Base-by-base conservation (phyloP, 2,329 filamentous ascomycete species). In the Alternaria novae-zelandiae region DNA sequence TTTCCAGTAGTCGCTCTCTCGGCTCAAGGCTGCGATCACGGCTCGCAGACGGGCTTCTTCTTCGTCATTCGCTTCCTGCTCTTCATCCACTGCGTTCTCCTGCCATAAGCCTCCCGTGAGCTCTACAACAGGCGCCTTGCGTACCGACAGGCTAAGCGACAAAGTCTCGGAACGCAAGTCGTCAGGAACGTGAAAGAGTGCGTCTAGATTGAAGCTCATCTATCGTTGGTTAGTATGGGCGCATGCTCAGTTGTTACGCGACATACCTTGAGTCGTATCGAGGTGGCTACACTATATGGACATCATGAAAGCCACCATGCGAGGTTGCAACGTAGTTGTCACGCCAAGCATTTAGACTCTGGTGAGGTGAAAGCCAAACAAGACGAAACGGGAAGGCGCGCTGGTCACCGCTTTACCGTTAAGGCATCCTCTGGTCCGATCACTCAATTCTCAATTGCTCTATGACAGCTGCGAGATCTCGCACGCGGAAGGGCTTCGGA, bases 121-220 rank as follows among this genome's bases (percentile, higher is more conserved):
- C 28, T 54, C n/a, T 21, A 10, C 15, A 30, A 9, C 13, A 21
- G 47, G 9, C 44, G 61, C 11, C 11, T 50, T 32, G 30, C 13
- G 5, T 4, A 5, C 15, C 6, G 44, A 17, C 20, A 23, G 9
- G 13, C 8, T 12, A 53, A n/a, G 20, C 20, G 7, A 9, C 5
- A 12, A 11, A 7, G 4, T 5, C 8, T 23, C 51, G 7, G n/a
- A 20, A 41, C 10, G 44, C 47, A n/a, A 44, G 26, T 63, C 41
- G 3, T 28, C 25, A 13, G 44, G n/a, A 26, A 57, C 59, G 32
- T 41, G 55, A 25, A 61, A 67, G 25, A 65, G 57, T 13, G 55
- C 25, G 20, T 67, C 54, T 8, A 69, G 28, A 54, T 54, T 32
- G 17, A 62, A 43, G 56, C 53, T 65, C 64, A 62, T 65, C 59